Evolutionary conservation across 2,329 filamentous ascomycete species (phyloP).

Genomic region (Hypocrella siamensis): DNA sequence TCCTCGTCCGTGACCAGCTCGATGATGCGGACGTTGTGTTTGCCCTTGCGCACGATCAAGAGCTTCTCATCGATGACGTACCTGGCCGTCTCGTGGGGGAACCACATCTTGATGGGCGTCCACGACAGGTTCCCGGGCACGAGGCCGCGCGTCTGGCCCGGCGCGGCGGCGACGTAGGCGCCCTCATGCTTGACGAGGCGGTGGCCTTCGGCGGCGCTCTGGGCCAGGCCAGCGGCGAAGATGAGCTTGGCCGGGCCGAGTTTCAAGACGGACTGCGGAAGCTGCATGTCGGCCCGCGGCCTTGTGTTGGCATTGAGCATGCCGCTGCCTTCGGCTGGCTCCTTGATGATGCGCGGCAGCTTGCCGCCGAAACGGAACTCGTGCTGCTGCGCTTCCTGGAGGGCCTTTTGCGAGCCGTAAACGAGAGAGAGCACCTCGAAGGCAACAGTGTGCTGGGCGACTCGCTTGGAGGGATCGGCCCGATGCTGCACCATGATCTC

Average conservation of each 20-base stretch:
- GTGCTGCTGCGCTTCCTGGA: conserved; percentile 42
- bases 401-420: conserved; percentile 53
- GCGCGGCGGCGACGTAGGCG: conserved; percentile 43
- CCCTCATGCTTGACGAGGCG: conserved; percentile 38
- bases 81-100: conserved; percentile 37
- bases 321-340: conserved; percentile 13
- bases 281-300: conserved; percentile 36
- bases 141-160: conserved; percentile 27
- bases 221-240: conserved; percentile 40
- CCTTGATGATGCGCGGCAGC: conserved; percentile 14
- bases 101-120: conserved; percentile 45
- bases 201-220: conserved; percentile 40
- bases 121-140: conserved; percentile 38
- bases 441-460: conserved; percentile 73
- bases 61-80: conserved; percentile 44
- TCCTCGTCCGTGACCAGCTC: conserved; percentile 41
- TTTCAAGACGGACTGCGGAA: conserved; percentile 41
- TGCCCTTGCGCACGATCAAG: conserved; percentile 46
- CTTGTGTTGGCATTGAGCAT: conserved; percentile 29
- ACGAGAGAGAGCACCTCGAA: conserved; percentile 67
- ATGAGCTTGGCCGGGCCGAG: conserved; percentile 44
- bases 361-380: conserved; percentile 27
- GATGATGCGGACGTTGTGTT: conserved; percentile 46
- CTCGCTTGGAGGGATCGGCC: conserved; percentile 50
- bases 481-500: conserved; percentile 52